Conservation (phyloP, 148 eudicot species). For the Chenopodium suecicum region DNA sequence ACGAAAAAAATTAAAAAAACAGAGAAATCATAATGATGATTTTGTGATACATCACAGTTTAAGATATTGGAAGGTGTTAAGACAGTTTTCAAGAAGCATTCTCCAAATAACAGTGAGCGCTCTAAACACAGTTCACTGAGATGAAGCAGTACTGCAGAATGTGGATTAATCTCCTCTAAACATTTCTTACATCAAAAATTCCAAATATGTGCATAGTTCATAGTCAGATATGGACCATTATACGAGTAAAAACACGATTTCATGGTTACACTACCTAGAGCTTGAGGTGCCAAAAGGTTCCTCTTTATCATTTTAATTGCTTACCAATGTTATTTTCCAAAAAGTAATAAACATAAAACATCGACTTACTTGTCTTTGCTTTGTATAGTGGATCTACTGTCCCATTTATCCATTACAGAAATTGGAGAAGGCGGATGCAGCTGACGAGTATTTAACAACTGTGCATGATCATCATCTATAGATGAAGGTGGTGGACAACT, state of each 20-base stretch:
- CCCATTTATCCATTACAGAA: constrained; percentile 52
- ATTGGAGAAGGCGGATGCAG: constrained; percentile 35
- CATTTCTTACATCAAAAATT: constrained; percentile 16
- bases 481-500: constrained; percentile 14
- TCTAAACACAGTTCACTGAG: neutral
- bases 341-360: neutral
- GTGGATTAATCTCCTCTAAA: constrained; percentile 11
- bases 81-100: neutral
- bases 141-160: neutral
- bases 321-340: neutral
- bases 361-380: constrained; percentile 30
- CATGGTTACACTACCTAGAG: constrained; percentile 14
- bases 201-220: constrained; percentile 2
- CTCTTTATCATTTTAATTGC: neutral
- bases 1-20: too few species aligned
- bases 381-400: constrained; percentile 40
- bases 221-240: constrained; percentile 9
- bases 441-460: constrained; percentile 27
- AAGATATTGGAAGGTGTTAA: neutral
- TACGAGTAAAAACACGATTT: neutral
- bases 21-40: too few species aligned
- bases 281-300: neutral
- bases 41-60: neutral
- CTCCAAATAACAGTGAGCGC: neutral
- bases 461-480: constrained; percentile 30